Conservation (phyloP, 2,329 filamentous ascomycete genomes). For the Arthrinium puccinioides region DNA sequence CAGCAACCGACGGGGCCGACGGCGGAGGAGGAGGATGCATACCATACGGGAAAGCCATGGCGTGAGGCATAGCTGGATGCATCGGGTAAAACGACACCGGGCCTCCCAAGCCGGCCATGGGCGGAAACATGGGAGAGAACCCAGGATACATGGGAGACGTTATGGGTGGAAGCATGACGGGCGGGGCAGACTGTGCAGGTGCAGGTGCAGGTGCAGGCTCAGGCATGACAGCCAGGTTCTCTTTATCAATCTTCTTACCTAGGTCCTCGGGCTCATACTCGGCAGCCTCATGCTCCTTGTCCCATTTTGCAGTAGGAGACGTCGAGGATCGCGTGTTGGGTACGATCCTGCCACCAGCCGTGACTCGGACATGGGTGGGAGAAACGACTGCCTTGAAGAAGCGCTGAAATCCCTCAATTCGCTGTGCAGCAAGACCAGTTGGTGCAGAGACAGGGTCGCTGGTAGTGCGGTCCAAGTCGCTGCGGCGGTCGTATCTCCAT, state of each 20-base stretch:
- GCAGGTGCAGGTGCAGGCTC: background rate
- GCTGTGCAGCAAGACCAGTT: constrained; percentile 43
- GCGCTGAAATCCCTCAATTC: constrained; percentile 57
- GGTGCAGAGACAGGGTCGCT: constrained; percentile 47
- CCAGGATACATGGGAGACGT: constrained; percentile 10
- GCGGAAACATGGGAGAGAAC: constrained; percentile 14
- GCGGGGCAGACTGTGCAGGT: background rate
- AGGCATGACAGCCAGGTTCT: background rate
- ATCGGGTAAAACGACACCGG: constrained; percentile 20
- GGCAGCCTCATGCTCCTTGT: constrained; percentile 29
- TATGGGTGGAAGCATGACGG: constrained; percentile 10
- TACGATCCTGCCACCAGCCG: constrained; percentile 59
- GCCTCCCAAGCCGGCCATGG: constrained; percentile 19
- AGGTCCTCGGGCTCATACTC: constrained; percentile 12
- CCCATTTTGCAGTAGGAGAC: constrained; percentile 45
- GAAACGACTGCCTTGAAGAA: constrained; percentile 64
- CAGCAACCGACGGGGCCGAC: constrained; percentile 2
- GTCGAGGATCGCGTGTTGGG: constrained; percentile 51
- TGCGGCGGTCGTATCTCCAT: constrained; percentile 39
- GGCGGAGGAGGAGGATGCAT: background rate
- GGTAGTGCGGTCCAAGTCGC: constrained; percentile 32
- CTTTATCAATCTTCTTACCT: background rate
- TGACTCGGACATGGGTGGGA: constrained; percentile 59
- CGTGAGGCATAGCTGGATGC: constrained; percentile 13
- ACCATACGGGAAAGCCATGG: constrained; percentile 10